These are phyloP conservation scores for Beauveria pseudobassiana DNA, from an alignment of 2,329 filamentous ascomycete genomes.

Conservation along the genomic window DNA sequence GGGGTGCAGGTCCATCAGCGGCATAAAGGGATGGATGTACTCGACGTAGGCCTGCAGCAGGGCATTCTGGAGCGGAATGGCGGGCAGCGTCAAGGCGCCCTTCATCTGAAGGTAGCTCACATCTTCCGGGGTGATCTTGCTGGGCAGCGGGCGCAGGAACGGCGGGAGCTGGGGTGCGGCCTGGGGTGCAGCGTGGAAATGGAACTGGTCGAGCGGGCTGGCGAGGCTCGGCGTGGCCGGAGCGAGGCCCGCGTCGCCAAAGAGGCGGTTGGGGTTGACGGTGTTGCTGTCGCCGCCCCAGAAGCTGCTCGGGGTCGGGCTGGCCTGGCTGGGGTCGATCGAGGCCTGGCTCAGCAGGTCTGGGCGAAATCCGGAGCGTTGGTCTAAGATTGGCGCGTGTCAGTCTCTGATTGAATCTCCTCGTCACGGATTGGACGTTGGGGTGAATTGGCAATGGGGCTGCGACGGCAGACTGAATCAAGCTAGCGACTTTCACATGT, in stretches of 20 bases:
- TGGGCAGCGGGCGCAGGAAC: conserved; percentile 74
- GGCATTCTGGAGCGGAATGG: conserved; percentile 64
- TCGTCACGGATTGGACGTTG: not conserved
- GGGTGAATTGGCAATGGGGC: not conserved
- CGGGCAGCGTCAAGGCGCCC: conserved; percentile 73
- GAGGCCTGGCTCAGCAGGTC: conserved; percentile 10
- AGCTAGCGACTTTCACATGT: conserved; percentile 16
- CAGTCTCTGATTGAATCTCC: not conserved
- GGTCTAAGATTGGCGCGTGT: conserved; percentile 10
- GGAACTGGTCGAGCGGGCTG: conserved; percentile 28
- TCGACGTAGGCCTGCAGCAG: conserved; percentile 77
- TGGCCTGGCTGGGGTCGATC: conserved; percentile 6
- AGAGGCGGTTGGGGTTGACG: conserved; percentile 27
- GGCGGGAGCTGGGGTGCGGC: conserved; percentile 43
- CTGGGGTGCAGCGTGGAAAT: conserved; percentile 6
- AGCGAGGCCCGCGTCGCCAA: conserved; percentile 31
- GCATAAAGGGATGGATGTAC: conserved; percentile 93
- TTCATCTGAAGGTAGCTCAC: conserved; percentile 76
- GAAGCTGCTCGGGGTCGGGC: conserved; percentile 14
- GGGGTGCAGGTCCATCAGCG: conserved; percentile 63
- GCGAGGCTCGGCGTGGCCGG: conserved; percentile 39
- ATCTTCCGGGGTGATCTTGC: conserved; percentile 72
- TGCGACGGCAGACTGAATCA: not conserved
- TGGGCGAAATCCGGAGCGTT: conserved; percentile 10
- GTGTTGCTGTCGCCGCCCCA: conserved; percentile 19